Percentiles rank a stretch among this genome's conserved stretches.
These are phyloP conservation scores for Chrysosphaeria jannelii DNA, from an alignment of 2,329 filamentous ascomycete species.

Conservation along the genomic window DNA sequence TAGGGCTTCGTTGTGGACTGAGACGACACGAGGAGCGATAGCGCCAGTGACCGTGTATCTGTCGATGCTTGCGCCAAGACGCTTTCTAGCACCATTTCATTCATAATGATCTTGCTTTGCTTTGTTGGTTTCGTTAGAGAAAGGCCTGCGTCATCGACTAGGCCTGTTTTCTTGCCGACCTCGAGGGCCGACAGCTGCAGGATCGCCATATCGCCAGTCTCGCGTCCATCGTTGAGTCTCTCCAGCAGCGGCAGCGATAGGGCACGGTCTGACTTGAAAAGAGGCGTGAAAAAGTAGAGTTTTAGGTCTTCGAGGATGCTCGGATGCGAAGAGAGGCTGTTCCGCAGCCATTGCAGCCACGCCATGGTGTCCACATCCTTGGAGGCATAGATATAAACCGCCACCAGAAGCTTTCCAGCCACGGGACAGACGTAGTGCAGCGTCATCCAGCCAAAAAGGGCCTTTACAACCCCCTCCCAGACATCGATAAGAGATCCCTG, in stretches of 20 bases:
- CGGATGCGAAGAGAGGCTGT: constrained; percentile 16
- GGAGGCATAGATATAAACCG: constrained; percentile 19
- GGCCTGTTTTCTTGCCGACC: constrained; percentile 35
- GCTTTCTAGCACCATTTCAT: constrained; percentile 15
- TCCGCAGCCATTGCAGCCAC: constrained; percentile 26
- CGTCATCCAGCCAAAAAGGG: constrained; percentile 17
- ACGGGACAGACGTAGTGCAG: constrained; percentile 25
- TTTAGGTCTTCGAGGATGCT: constrained; percentile 29
- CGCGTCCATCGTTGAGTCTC: constrained; percentile 11
- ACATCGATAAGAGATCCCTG: constrained; percentile 6
- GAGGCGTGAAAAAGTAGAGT: constrained; percentile 29
- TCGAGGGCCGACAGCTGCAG: constrained; percentile 38
- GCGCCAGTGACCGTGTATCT: constrained; percentile 44
- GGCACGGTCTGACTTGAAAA: constrained; percentile 26
- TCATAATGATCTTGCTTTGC: constrained; percentile 9
- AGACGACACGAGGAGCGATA: constrained; percentile 53
- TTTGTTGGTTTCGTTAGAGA: constrained; percentile 1
- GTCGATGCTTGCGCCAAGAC: constrained; percentile 25
- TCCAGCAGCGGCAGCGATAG: constrained; percentile 26
- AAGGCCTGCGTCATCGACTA: constrained; percentile 30
- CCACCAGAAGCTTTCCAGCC: constrained; percentile 29
- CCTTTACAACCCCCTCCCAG: constrained; percentile 8
- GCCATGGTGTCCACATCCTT: constrained; percentile 5
- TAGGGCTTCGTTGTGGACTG: constrained; percentile 46
- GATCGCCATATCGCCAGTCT: constrained; percentile 19